Evolutionary conservation across 1,284 basidiomycete species (phyloP), one percentile per base, ranked within the genome.

Genomic region (Rhodotorula sp.): DNA sequence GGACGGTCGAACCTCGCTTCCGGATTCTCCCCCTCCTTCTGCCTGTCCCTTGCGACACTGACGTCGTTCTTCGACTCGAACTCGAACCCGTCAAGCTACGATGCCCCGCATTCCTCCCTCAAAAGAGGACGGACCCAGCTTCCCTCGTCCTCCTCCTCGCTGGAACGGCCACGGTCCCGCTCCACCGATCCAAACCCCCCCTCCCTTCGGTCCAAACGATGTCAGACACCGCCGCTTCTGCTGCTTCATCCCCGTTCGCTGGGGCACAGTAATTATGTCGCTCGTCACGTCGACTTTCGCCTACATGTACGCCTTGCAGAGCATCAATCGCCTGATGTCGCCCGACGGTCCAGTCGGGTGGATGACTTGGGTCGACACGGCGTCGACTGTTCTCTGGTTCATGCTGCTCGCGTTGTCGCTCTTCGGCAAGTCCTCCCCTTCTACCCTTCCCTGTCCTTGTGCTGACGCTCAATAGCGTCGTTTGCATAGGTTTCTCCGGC

Each of bases 181-280:
- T 13, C 39, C 39, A 2, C 39, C 39, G 39, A 30, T 47, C 29
- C 20, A 32, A 22, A 5, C 8, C 9, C 2, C 24, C 8, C 27
- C 10, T 7, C 52, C 52, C 30, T 68, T 68, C 61, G 30, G 9
- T 0, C 7, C 20, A 0, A 9, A 13, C 17, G 30, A 59, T 10
- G 67, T 68, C 36, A 52, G 52, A 6, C 52, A 27, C 1, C 57
- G 60, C 2, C n/a, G 22, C 9, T 66, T 54, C 39, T 69, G 63
- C 51, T 62, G 32, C 54, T 70, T 61, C 52, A 47, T 70, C 27
- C 61, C 68, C 1, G 46, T 48, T 8, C 44, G 64, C 15, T 39
- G 54, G 47, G 64, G 52, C 1, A 29, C n/a, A 22, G 24, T 66
- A 15, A 6, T 36, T 5, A 52, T 70, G n/a, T 51, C 68, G 2